Conservation (phyloP, 345 rosid genomes). For the Salix brachista region DNA sequence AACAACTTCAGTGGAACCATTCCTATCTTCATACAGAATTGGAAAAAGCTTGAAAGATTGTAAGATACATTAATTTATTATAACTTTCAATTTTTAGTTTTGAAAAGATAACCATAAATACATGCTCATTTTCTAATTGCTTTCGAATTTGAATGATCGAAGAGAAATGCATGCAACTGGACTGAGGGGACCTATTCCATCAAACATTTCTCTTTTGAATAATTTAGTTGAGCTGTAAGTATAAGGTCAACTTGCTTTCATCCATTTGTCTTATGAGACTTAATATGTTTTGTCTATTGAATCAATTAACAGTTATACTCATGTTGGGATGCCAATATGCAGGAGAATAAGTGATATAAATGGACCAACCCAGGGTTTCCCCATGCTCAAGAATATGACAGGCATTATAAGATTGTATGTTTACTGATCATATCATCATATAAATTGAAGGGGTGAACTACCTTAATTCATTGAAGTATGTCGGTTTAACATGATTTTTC, state of each 20-base stretch:
- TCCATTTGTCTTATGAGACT: background rate
- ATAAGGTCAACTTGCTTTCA: background rate
- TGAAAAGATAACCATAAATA: background rate
- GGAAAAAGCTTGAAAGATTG: constrained; percentile 58
- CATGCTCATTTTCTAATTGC: background rate
- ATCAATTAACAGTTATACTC: background rate
- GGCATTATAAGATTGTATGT: constrained; percentile 36
- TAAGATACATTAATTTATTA: constrained; percentile 35
- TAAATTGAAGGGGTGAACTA: background rate
- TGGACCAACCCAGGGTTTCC: constrained; percentile 41
- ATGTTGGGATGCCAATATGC: constrained; percentile 1
- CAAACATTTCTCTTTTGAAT: constrained; percentile 30
- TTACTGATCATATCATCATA: background rate
- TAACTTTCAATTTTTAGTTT: background rate
- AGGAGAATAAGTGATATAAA: constrained; percentile 51
- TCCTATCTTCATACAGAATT: constrained; percentile 57
- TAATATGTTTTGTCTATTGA: background rate
- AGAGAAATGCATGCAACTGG: constrained; percentile 61
- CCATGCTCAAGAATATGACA: constrained; percentile 25
- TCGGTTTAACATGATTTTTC: background rate
- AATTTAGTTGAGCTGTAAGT: constrained; percentile 43
- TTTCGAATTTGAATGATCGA: constrained; percentile 10
- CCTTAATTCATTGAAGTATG: background rate
- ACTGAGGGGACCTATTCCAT: constrained; percentile 53
- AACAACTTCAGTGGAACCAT: constrained; percentile 65